Percentiles rank a stretch among this genome's conserved stretches.
Evolutionary conservation across 106 monocot genomes (phyloP).

Genomic region (Dendrobium huoshanense): DNA sequence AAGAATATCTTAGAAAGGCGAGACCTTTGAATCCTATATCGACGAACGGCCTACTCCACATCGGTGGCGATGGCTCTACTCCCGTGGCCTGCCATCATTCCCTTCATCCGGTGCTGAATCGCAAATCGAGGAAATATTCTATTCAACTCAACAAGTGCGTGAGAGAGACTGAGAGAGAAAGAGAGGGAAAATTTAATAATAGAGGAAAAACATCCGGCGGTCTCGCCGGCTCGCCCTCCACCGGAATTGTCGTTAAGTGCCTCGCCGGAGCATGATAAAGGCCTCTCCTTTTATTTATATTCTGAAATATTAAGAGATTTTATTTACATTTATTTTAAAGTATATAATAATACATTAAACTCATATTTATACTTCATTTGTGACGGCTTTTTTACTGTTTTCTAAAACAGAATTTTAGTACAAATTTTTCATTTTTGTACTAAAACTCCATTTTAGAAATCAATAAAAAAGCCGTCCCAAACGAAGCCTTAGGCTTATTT

Average conservation of each 20-base stretch:
- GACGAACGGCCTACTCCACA: not conserved
- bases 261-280: not conserved
- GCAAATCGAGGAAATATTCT: slow-evolving; percentile 13
- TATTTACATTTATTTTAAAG: too few relatives aligned
- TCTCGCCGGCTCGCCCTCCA: not conserved
- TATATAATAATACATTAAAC: too few relatives aligned
- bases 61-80: not conserved
- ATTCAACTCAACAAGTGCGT: not conserved
- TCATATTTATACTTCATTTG: too few relatives aligned
- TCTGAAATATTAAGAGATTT: too few relatives aligned
- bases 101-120: slow-evolving; percentile 20
- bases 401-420: too few relatives aligned
- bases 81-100: slow-evolving; percentile 8
- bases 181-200: not conserved
- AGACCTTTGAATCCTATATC: not conserved
- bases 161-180: not conserved
- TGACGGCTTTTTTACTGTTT: too few relatives aligned
- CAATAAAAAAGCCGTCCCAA: too few relatives aligned
- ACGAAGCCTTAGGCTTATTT: too few relatives aligned
- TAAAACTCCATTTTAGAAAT: too few relatives aligned
- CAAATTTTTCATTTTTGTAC: too few relatives aligned
- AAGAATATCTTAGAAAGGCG: slow-evolving; percentile 6
- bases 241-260: not conserved
- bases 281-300: too few relatives aligned
- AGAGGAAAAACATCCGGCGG: not conserved